A percentile compares a stretch with the other conserved stretches of the same genome.
These are phyloP conservation scores for Tetrapisispora arboricola DNA, from an alignment of 805 yeast species.

Conservation along the genomic window DNA sequence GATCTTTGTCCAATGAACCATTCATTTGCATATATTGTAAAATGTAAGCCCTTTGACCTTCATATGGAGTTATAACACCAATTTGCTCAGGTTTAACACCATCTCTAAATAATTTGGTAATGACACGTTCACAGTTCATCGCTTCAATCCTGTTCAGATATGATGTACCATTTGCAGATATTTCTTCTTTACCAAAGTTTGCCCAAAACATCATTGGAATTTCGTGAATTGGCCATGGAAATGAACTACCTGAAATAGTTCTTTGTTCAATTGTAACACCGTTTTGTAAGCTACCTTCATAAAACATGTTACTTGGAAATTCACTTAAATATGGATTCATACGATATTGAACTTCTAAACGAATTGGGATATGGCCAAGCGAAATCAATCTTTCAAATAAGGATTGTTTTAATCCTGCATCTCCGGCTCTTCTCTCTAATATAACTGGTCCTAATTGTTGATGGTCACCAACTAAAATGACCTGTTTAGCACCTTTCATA, in stretches of 20 bases:
- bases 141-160: slow-evolving; percentile 83
- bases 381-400: slow-evolving; percentile 76
- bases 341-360: slow-evolving; percentile 88
- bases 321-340: slow-evolving; percentile 87
- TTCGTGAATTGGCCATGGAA: slow-evolving; percentile 86
- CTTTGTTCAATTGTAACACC: slow-evolving; percentile 79
- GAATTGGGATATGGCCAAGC: slow-evolving; percentile 73
- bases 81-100: slow-evolving; percentile 75
- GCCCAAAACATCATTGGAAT: slow-evolving; percentile 97
- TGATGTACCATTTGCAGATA: slow-evolving; percentile 71
- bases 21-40: slow-evolving; percentile 67
- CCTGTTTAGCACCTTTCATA: slow-evolving; percentile 81
- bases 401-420: slow-evolving; percentile 80
- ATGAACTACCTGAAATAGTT: slow-evolving; percentile 40
- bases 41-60: slow-evolving; percentile 81
- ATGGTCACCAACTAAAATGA: slow-evolving; percentile 88
- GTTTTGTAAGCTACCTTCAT: slow-evolving; percentile 85
- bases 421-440: slow-evolving; percentile 65
- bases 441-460: slow-evolving; percentile 93
- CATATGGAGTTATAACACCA: slow-evolving; percentile 91
- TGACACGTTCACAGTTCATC: slow-evolving; percentile 70
- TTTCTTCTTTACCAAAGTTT: slow-evolving; percentile 79
- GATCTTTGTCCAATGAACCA: slow-evolving; percentile 54
- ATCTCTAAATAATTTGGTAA: slow-evolving; percentile 61
- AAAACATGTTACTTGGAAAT: slow-evolving; percentile 83